Evolutionary conservation across 2,329 filamentous ascomycete species (phyloP).

Genomic region (Epichloe elymi): DNA sequence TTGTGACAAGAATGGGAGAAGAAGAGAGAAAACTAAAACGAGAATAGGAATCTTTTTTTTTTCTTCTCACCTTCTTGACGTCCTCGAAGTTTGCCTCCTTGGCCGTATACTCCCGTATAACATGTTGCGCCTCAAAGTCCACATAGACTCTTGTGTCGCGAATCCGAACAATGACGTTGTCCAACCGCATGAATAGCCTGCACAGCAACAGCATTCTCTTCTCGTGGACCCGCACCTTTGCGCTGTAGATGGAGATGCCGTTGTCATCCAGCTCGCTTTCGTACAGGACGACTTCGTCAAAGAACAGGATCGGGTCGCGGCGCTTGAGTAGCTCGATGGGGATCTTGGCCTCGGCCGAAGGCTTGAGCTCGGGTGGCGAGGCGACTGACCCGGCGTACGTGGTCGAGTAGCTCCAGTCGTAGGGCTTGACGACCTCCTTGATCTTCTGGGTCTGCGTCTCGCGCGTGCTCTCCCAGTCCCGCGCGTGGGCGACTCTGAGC

Average conservation of each 20-base stretch:
- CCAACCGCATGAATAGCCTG: conserved; percentile 84
- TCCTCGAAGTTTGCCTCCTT: conserved; percentile 70
- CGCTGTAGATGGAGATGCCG: conserved; percentile 78
- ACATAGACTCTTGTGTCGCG: conserved; percentile 86
- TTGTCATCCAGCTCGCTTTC: conserved; percentile 98
- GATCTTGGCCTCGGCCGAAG: conserved; percentile 37
- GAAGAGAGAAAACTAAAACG: not conserved
- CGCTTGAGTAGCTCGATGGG: conserved; percentile 77
- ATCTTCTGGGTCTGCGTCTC: conserved; percentile 78
- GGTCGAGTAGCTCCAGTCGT: conserved; percentile 96
- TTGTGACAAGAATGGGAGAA: conserved; percentile 3
- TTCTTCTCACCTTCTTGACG: conserved; percentile 51
- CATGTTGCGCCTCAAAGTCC: conserved; percentile 66
- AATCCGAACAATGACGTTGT: conserved; percentile 77
- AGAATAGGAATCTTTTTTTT: no score
- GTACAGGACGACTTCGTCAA: conserved; percentile 90
- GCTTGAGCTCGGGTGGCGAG: conserved; percentile 11
- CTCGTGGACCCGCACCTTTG: conserved; percentile 89
- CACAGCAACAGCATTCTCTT: conserved; percentile 71
- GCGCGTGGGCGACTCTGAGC: conserved; percentile 87
- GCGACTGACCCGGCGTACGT: conserved; percentile 59
- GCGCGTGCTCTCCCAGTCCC: conserved; percentile 58
- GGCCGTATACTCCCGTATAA: conserved; percentile 83
- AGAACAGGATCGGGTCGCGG: conserved; percentile 89
- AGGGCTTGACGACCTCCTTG: conserved; percentile 86